These are phyloP conservation scores for Ilyonectria destructans DNA, from an alignment of 2,329 filamentous ascomycete species.

Conservation along the genomic window DNA sequence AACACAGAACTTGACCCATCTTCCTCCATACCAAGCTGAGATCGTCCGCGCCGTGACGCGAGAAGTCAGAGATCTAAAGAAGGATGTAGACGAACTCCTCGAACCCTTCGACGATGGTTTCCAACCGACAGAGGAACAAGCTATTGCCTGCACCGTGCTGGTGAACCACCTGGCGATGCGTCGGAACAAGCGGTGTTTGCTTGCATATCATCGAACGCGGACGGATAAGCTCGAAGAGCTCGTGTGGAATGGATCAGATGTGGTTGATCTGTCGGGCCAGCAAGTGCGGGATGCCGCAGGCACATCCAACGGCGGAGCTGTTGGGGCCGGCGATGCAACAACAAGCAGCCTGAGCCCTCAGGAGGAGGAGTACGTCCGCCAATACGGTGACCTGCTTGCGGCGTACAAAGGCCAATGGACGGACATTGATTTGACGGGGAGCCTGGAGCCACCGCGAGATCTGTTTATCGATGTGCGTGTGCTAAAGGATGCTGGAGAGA, in stretches of 20 bases:
- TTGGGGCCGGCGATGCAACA: constrained; percentile 63
- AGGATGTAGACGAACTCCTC: constrained; percentile 84
- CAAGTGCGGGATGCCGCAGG: constrained; percentile 63
- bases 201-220: constrained; percentile 93
- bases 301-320: constrained; percentile 51
- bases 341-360: constrained; percentile 92
- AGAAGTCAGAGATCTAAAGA: constrained; percentile 94
- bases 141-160: constrained; percentile 88
- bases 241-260: constrained; percentile 91
- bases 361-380: constrained; percentile 95
- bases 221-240: constrained; percentile 94
- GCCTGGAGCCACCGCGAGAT: constrained; percentile 93
- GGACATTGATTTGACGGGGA: constrained; percentile 95
- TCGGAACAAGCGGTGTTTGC: constrained; percentile 93
- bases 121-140: constrained; percentile 86
- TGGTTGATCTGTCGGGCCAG: constrained; percentile 79
- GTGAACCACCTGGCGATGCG: constrained; percentile 97
- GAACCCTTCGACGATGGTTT: constrained; percentile 89
- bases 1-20: constrained; percentile 86
- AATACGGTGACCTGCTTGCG: constrained; percentile 93
- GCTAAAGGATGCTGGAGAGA: constrained; percentile 96
- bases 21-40: constrained; percentile 94
- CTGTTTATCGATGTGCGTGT: constrained; percentile 98
- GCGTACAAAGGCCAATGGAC: constrained; percentile 99
- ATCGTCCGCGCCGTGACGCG: constrained; percentile 89